Percentiles rank a stretch among this genome's conserved stretches.
Evolutionary conservation across 192 early-diverging fungal species (phyloP).

Genomic region (Podila minutissima): DNA sequence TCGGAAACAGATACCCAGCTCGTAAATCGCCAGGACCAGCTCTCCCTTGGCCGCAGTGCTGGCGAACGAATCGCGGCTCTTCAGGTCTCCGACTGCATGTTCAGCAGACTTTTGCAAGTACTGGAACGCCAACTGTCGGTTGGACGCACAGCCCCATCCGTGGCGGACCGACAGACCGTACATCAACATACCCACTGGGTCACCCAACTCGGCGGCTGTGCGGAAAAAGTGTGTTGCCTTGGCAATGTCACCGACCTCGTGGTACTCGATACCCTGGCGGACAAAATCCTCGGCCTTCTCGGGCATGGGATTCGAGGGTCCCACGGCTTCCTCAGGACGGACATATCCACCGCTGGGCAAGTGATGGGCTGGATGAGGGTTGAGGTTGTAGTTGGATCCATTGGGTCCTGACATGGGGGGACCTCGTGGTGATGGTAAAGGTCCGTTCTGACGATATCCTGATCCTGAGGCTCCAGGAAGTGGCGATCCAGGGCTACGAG

Average conservation of each 20-base stretch:
- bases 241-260: slow-evolving; percentile 74
- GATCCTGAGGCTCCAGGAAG: background rate
- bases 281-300: slow-evolving; percentile 68
- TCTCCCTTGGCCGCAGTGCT: slow-evolving; percentile 70
- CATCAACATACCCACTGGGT: slow-evolving; percentile 76
- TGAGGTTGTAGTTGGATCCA: background rate
- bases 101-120: slow-evolving; percentile 78
- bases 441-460: background rate
- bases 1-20: slow-evolving; percentile 80
- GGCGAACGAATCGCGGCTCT: slow-evolving; percentile 63
- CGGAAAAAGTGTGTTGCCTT: slow-evolving; percentile 78
- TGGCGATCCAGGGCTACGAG: background rate
- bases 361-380: slow-evolving; percentile 44
- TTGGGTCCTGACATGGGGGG: background rate
- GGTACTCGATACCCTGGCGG: slow-evolving; percentile 71
- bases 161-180: slow-evolving; percentile 81
- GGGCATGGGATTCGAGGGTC: slow-evolving; percentile 47
- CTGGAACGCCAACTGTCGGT: slow-evolving; percentile 72
- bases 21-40: slow-evolving; percentile 80
- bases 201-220: slow-evolving; percentile 69
- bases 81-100: slow-evolving; percentile 67
- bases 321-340: slow-evolving; percentile 45
- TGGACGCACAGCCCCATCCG: slow-evolving; percentile 80
- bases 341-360: slow-evolving; percentile 30
- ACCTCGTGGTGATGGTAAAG: background rate